These are phyloP conservation scores for Clarireedia sp. DNA, from an alignment of 2,329 filamentous ascomycete genomes.

Conservation along the genomic window DNA sequence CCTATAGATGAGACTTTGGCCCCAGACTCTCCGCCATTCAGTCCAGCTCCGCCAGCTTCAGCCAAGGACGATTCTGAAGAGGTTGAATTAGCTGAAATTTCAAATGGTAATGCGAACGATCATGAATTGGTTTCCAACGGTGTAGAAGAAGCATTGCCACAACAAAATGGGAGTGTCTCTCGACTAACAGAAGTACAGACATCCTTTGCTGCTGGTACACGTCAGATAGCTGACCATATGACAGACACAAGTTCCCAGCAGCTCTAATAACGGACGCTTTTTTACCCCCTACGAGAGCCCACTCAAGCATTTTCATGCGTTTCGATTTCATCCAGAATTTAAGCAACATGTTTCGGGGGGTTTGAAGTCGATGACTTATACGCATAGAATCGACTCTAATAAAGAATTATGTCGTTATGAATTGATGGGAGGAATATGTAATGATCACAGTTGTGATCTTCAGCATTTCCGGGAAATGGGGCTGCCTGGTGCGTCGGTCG, in stretches of 20 bases:
- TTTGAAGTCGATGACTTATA: slow-evolving; percentile 86
- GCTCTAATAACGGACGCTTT: slow-evolving; percentile 9
- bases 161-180: slow-evolving; percentile 12
- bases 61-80: slow-evolving; percentile 18
- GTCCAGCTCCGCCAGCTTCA: slow-evolving; percentile 32
- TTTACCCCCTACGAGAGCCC: slow-evolving; percentile 71
- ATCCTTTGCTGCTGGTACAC: slow-evolving; percentile 10
- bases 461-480: slow-evolving; percentile 75
- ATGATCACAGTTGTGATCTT: slow-evolving; percentile 61
- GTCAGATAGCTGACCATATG: slow-evolving; percentile 18
- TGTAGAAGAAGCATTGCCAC: slow-evolving; percentile 11
- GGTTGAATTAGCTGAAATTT: slow-evolving; percentile 4
- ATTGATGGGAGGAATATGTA: slow-evolving; percentile 61
- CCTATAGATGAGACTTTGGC: slow-evolving; percentile 17
- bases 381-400: slow-evolving; percentile 74
- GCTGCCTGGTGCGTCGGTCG: slow-evolving; percentile 61
- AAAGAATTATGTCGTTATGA: slow-evolving; percentile 72
- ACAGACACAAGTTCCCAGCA: slow-evolving; percentile 12
- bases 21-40: slow-evolving; percentile 34
- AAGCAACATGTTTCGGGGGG: slow-evolving; percentile 62
- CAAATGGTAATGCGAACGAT: slow-evolving; percentile 13
- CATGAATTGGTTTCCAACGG: slow-evolving; percentile 13
- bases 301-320: slow-evolving; percentile 74
- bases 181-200: slow-evolving; percentile 21
- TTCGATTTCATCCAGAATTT: slow-evolving; percentile 80